These are phyloP conservation scores for Curvularia sp. DNA, from an alignment of 2,329 filamentous ascomycete genomes.

Conservation along the genomic window DNA sequence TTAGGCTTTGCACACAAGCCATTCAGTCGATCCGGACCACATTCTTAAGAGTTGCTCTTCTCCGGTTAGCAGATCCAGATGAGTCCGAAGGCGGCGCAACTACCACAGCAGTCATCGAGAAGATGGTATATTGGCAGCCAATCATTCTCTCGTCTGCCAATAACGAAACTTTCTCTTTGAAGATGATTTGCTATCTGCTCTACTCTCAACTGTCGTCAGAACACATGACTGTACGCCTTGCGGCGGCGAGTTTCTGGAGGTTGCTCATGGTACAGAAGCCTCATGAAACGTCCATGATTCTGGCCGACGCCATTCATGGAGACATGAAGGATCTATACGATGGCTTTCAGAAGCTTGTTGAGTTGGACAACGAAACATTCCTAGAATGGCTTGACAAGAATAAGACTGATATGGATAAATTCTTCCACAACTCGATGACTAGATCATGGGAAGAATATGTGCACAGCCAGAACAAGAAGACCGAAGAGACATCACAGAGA, in stretches of 20 bases:
- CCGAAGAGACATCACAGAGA: conserved; percentile 74
- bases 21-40: conserved; percentile 77
- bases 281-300: conserved; percentile 75
- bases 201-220: conserved; percentile 85
- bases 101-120: conserved; percentile 76
- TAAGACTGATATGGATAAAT: conserved; percentile 75
- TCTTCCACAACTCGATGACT: conserved; percentile 84
- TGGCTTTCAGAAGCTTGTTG: conserved; percentile 83
- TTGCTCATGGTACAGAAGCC: conserved; percentile 94
- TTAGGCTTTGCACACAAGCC: conserved; percentile 88
- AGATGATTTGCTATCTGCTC: conserved; percentile 88
- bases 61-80: conserved; percentile 84
- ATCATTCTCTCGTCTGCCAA: conserved; percentile 82
- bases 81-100: conserved; percentile 68
- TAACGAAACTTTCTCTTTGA: conserved; percentile 80
- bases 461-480: conserved; percentile 78
- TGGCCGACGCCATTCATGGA: conserved; percentile 73
- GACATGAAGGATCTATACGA: conserved; percentile 75
- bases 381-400: conserved; percentile 87
- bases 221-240: conserved; percentile 70
- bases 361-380: conserved; percentile 88
- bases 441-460: conserved; percentile 91
- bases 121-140: conserved; percentile 94
- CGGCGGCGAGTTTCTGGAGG: conserved; percentile 86
- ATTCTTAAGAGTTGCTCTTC: conserved; percentile 79